A percentile compares a stretch with the other conserved stretches of the same genome.
These are phyloP conservation scores for Yarrowia sp. DNA, from an alignment of 805 yeast species.

Conservation along the genomic window DNA sequence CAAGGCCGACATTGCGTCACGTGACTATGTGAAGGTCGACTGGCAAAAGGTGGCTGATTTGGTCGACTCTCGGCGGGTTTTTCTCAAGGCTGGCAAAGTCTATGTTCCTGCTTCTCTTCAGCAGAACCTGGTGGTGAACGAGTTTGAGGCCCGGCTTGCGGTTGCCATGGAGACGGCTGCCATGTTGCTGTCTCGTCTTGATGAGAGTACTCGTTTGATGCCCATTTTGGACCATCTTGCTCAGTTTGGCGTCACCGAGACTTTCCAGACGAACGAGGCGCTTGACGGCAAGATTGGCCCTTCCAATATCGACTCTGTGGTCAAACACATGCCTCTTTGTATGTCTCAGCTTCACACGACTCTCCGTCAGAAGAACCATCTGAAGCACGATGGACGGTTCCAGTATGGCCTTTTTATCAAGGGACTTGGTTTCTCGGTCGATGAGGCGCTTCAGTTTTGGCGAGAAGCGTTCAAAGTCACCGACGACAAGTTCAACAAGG, in stretches of 20 bases:
- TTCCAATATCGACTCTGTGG: slow-evolving; percentile 61
- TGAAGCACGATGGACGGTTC: slow-evolving; percentile 82
- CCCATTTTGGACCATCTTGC: slow-evolving; percentile 81
- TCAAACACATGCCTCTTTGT: slow-evolving; percentile 83
- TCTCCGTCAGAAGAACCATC: slow-evolving; percentile 68
- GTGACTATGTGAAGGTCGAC: slow-evolving; percentile 75
- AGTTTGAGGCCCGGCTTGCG: slow-evolving; percentile 63
- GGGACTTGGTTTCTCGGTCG: slow-evolving; percentile 85
- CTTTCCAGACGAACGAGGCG: slow-evolving; percentile 48
- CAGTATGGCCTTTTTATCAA: slow-evolving; percentile 85
- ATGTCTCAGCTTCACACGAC: slow-evolving; percentile 69
- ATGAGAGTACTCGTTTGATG: slow-evolving; percentile 87
- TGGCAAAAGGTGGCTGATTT: slow-evolving; percentile 85
- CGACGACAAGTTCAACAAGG: slow-evolving; percentile 81
- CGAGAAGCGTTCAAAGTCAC: slow-evolving; percentile 65
- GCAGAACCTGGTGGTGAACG: slow-evolving; percentile 69
- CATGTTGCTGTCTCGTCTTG: slow-evolving; percentile 79
- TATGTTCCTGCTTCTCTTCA: slow-evolving; percentile 86
- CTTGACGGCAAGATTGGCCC: slow-evolving; percentile 62
- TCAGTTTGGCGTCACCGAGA: slow-evolving; percentile 51
- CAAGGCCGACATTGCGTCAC: slow-evolving; percentile 1
- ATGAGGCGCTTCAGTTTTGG: slow-evolving; percentile 91
- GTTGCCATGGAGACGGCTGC: slow-evolving; percentile 69
- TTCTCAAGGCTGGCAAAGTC: slow-evolving; percentile 71
- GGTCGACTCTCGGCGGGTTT: slow-evolving; percentile 74